Evolutionary conservation across 768 basidiomycete genomes (phyloP).

Genomic region (Clitopilus hobsonii): DNA sequence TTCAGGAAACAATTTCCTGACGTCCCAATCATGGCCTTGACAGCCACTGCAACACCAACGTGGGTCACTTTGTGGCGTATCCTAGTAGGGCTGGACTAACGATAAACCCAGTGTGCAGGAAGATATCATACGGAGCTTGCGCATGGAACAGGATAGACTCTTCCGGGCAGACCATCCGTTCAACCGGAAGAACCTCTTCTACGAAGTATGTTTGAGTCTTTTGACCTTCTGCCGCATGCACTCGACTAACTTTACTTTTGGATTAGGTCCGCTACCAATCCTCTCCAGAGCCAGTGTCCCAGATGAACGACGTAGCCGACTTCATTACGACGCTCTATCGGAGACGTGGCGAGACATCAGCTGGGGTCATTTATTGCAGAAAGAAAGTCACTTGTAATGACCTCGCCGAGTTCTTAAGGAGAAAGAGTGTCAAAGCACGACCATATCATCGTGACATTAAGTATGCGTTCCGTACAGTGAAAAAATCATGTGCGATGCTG

Average conservation of each 20-base stretch:
- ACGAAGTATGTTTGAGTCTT: slow-evolving; percentile 72
- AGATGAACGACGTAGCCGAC: slow-evolving; percentile 62
- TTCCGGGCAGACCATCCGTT: slow-evolving; percentile 73
- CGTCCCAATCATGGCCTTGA: slow-evolving; percentile 85
- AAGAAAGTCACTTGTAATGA: slow-evolving; percentile 61
- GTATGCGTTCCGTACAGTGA: slow-evolving; percentile 34
- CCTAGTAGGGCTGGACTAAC: neutral
- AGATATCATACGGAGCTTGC: slow-evolving; percentile 67
- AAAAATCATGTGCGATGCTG: neutral
- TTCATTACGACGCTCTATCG: slow-evolving; percentile 63
- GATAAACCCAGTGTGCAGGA: slow-evolving; percentile 52
- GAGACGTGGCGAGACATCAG: slow-evolving; percentile 53
- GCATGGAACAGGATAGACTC: slow-evolving; percentile 51
- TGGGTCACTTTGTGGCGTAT: slow-evolving; percentile 23
- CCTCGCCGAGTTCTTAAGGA: slow-evolving; percentile 56
- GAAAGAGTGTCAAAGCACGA: slow-evolving; percentile 59
- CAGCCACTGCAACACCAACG: slow-evolving; percentile 75
- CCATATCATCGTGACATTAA: slow-evolving; percentile 74
- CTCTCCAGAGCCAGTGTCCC: slow-evolving; percentile 40
- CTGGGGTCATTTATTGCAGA: slow-evolving; percentile 81
- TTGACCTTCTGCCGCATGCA: neutral
- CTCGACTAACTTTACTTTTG: neutral
- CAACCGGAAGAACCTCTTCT: slow-evolving; percentile 75
- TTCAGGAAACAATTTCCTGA: slow-evolving; percentile 63
- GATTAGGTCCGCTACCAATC: slow-evolving; percentile 60